Evolutionary conservation across 2,329 filamentous ascomycete species (phyloP).

Genomic region (Colletotrichum sojae): DNA sequence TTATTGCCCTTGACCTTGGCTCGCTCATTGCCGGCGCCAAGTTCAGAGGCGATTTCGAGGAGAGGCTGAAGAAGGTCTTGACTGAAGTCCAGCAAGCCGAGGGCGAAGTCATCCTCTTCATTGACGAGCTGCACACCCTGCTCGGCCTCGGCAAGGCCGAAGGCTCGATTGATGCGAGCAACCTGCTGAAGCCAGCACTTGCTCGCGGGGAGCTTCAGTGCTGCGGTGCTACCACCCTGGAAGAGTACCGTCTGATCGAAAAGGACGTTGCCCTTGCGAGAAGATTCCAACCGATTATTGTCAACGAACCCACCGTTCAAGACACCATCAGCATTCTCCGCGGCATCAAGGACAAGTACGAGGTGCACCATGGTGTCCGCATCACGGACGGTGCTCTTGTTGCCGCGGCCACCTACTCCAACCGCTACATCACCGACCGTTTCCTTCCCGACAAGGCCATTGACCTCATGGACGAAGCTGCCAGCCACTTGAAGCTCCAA

Average conservation of each 20-base stretch:
- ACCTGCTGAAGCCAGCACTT: constrained; percentile 93
- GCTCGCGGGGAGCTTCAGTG: constrained; percentile 94
- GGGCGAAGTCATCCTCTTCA: constrained; percentile 92
- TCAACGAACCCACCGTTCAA: constrained; percentile 91
- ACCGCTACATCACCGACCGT: constrained; percentile 96
- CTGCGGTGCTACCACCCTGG: constrained; percentile 93
- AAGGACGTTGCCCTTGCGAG: constrained; percentile 95
- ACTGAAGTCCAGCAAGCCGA: constrained; percentile 92
- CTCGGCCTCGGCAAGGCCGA: constrained; percentile 95
- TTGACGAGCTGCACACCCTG: constrained; percentile 93
- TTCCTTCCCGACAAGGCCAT: constrained; percentile 98
- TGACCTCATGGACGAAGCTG: constrained; percentile 95
- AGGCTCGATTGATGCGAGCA: constrained; percentile 96
- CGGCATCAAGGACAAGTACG: constrained; percentile 97
- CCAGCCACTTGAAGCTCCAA: constrained; percentile 89
- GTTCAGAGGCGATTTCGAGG: constrained; percentile 96
- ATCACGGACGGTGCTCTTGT: constrained; percentile 95
- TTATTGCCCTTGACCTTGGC: constrained; percentile 89
- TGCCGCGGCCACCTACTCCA: constrained; percentile 91
- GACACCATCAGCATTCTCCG: constrained; percentile 96
- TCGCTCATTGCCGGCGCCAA: constrained; percentile 96
- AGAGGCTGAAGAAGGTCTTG: constrained; percentile 90
- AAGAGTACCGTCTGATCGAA: constrained; percentile 93
- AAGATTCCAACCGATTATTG: constrained; percentile 93
- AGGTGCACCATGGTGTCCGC: constrained; percentile 95